Evolutionary conservation across 805 yeast species (phyloP).

Genomic region (Candida yuanshanica): DNA sequence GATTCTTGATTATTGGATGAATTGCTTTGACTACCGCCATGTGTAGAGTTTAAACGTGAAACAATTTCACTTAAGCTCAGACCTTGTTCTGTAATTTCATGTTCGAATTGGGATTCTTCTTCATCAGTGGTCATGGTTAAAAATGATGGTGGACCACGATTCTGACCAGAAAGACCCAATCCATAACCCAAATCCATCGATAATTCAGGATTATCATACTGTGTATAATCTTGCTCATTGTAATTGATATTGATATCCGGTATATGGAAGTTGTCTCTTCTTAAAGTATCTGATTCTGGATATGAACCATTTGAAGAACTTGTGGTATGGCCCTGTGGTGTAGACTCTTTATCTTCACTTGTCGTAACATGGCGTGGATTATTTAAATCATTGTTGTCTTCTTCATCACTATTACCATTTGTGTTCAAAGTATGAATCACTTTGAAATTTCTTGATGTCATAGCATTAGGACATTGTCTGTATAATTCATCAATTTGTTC

Average conservation of each 20-base stretch:
- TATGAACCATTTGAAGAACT: constrained; percentile 5
- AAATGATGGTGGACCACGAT: constrained; percentile 24
- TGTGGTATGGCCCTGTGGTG: background rate
- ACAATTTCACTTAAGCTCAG: background rate
- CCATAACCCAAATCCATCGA: constrained; percentile 23
- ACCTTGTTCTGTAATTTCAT: background rate
- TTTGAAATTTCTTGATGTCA: constrained; percentile 41
- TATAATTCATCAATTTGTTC: constrained; percentile 81
- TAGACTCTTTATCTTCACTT: constrained; percentile 1
- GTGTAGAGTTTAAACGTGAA: background rate
- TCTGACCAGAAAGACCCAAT: constrained; percentile 14
- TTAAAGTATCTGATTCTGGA: constrained; percentile 2
- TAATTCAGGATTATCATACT: constrained; percentile 11
- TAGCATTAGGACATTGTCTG: constrained; percentile 50
- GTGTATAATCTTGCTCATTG: constrained; percentile 4
- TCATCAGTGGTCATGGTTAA: constrained; percentile 17
- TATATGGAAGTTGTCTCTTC: too few species aligned
- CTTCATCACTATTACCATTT: constrained; percentile 1
- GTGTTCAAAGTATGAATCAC: constrained; percentile 7
- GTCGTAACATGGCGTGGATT: too few species aligned
- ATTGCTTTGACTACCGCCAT: background rate
- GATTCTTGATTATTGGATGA: background rate
- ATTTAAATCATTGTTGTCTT: background rate
- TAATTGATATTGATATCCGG: background rate
- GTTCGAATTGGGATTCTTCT: background rate